Evolutionary conservation across 192 early-diverging fungal species (phyloP), one percentile per base, ranked within the genome.

Genomic region (Phycomyces blakesleeanus): DNA sequence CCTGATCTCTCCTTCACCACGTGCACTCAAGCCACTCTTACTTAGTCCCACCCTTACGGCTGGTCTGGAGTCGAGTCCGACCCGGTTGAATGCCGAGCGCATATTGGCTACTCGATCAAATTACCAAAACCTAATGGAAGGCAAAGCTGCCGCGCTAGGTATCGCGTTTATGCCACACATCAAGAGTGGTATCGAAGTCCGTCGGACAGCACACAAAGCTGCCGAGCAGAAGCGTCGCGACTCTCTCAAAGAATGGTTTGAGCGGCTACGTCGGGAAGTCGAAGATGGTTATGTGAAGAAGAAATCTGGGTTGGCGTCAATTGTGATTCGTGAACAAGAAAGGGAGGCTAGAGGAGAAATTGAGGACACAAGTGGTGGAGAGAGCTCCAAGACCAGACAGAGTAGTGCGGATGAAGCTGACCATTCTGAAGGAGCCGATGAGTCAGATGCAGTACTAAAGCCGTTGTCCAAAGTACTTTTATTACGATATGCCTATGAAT

Each of bases 161-260:
- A 79, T 95, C 22, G 80, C 76, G 3, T 93, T 91, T 75, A 80
- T 84, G 52, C 72, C 80, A 16, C 87, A 95, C 61, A 81, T 94
- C 27, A 84, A 89, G 37, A 83, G 83, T 6, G 89, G 90, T 0
- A 74, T 95, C 50, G 93, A 95, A 71, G 74, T 84, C 0, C 87
- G 93, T 10, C 87, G 88, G n/a, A 91, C 88, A 12, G 88, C 86
- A 15, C 97, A 98, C 77, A 96, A 97, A 74, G 88, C 93, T 47
- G 94, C 95, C 3, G 97, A 98, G 72, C 97, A 98, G 72, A 93
- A 91, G 70, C 89, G 97, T 11, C 82, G 97, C 8, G 97, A 98
- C 66, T 90, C 89, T 27, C 83, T 98, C 5, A 97, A 97, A 60
- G 72, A 86, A 47, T 91, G 89, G 54, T 98, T 98, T 69, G 92